These are phyloP conservation scores for Elaeis oleifera DNA, from an alignment of 202 grass and related monocot genomes.

Conservation along the genomic window DNA sequence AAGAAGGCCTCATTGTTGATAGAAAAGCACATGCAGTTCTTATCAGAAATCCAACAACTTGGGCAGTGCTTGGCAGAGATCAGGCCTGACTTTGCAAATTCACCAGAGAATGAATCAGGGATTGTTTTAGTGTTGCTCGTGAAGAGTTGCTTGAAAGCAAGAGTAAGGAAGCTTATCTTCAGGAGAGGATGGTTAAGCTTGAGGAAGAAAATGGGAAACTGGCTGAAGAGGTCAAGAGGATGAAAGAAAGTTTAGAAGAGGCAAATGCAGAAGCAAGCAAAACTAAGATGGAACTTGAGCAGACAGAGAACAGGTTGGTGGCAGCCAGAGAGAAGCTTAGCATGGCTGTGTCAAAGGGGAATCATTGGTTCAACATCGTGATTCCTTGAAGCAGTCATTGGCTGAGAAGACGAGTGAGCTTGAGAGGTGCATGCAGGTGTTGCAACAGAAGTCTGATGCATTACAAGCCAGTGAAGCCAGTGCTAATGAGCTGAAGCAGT, in stretches of 20 bases:
- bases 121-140: conserved; percentile 36
- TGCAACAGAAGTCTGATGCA: conserved; percentile 60
- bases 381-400: conserved; percentile 81
- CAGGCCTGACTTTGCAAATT: conserved; percentile 44
- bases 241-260: conserved; percentile 44
- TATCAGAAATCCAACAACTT: conserved; percentile 54
- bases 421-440: conserved; percentile 46
- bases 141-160: conserved; percentile 62
- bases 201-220: conserved; percentile 54
- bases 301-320: conserved; percentile 59
- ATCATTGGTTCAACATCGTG: conserved; percentile 86
- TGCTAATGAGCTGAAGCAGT: conserved; percentile 42
- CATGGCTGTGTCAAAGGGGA: conserved; percentile 90
- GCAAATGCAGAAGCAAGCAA: conserved; percentile 52
- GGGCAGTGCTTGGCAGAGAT: conserved; percentile 49
- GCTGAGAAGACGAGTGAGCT: conserved; percentile 64
- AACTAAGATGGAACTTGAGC: conserved; percentile 64
- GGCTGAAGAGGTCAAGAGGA: conserved; percentile 44
- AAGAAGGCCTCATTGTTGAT: conserved; percentile 45
- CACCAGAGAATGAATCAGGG: conserved; percentile 24
- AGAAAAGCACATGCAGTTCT: conserved; percentile 46
- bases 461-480: conserved; percentile 50
- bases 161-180: conserved; percentile 55
- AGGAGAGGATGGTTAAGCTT: conserved; percentile 33
- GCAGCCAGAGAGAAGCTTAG: conserved; percentile 77